Percentiles rank a stretch among this genome's conserved stretches.
These are phyloP conservation scores for Pleurostoma richardsiae DNA, from an alignment of 2,329 filamentous ascomycete species.

Conservation along the genomic window DNA sequence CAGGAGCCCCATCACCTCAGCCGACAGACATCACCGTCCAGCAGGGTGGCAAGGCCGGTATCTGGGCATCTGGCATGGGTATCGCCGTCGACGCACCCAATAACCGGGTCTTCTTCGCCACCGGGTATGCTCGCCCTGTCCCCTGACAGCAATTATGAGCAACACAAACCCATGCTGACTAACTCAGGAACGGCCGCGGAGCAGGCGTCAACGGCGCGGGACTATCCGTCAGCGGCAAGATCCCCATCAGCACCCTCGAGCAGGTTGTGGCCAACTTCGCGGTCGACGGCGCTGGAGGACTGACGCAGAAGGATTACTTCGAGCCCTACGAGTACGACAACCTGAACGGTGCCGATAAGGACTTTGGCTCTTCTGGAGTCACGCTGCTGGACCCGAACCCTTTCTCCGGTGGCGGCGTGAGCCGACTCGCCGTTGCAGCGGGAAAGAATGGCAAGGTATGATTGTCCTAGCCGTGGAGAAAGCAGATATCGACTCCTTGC, in stretches of 20 bases:
- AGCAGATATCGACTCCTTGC: too few relatives aligned
- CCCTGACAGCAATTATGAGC: too few relatives aligned
- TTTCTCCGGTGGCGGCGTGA: slow-evolving; percentile 26
- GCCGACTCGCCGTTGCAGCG: slow-evolving; percentile 27
- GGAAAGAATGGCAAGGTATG: slow-evolving; percentile 32
- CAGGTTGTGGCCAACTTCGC: slow-evolving; percentile 5
- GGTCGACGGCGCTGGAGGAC: slow-evolving; percentile 8
- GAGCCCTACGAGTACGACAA: slow-evolving; percentile 32
- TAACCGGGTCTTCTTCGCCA: slow-evolving; percentile 9
- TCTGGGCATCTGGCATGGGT: slow-evolving; percentile 9
- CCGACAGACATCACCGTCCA: slow-evolving; percentile 2
- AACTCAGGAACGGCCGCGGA: slow-evolving; percentile 3
- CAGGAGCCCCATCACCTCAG: slow-evolving; percentile 7
- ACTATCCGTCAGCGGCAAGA: slow-evolving; percentile 5
- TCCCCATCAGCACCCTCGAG: slow-evolving; percentile 7
- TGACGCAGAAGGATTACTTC: slow-evolving; percentile 29
- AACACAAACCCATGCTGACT: too few relatives aligned
- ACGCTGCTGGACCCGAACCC: slow-evolving; percentile 23
- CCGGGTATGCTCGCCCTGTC: neutral
- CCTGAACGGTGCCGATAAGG: slow-evolving; percentile 30
- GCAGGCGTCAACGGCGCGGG: slow-evolving; percentile 6
- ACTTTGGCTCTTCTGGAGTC: slow-evolving; percentile 29
- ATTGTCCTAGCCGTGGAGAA: too few relatives aligned
- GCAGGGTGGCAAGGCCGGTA: slow-evolving; percentile 8
- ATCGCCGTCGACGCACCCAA: slow-evolving; percentile 4